phyloP scores from a whole-genome alignment of 2,329 filamentous ascomycete genomes.

The Nannizziopsis barbatae region DNA sequence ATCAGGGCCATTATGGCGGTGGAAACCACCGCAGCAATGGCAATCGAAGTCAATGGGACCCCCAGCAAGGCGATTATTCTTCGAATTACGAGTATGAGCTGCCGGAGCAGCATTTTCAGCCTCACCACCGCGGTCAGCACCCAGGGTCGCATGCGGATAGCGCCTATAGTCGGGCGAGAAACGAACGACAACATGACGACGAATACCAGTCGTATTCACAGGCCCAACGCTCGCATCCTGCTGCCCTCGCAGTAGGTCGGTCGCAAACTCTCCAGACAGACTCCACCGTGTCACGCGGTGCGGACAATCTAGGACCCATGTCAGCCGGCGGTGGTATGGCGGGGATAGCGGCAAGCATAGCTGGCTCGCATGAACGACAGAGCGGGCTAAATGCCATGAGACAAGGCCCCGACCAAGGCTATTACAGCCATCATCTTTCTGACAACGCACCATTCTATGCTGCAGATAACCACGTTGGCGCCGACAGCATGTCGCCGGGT shows the following conservation, averaged over 20 bases:
- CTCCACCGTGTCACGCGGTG: slow-evolving; percentile 46
- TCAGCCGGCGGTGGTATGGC: slow-evolving; percentile 52
- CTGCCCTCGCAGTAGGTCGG: background rate
- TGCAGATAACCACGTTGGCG: background rate
- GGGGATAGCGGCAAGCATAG: slow-evolving; percentile 55
- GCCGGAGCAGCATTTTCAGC: background rate
- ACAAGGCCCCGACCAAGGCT: slow-evolving; percentile 21
- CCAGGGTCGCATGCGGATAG: slow-evolving; percentile 18
- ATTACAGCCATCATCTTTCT: background rate
- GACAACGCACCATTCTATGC: background rate
- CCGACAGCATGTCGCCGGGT: background rate
- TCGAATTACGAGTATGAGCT: slow-evolving; percentile 5
- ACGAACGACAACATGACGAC: slow-evolving; percentile 4
- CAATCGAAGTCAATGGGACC: background rate
- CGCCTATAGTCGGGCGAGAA: slow-evolving; percentile 15
- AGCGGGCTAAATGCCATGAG: slow-evolving; percentile 54
- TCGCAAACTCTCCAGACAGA: slow-evolving; percentile 26
- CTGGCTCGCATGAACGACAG: slow-evolving; percentile 50
- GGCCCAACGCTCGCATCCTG: background rate
- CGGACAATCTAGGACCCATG: slow-evolving; percentile 55
- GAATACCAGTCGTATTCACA: slow-evolving; percentile 5
- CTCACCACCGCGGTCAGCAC: slow-evolving; percentile 12
- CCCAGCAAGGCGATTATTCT: slow-evolving; percentile 1
- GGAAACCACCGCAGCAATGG: background rate
- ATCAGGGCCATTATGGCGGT: slow-evolving; percentile 1